Evolutionary conservation across 805 yeast genomes (phyloP), one percentile per base, ranked within the genome.

Genomic region (Lipomyces orientalis): DNA sequence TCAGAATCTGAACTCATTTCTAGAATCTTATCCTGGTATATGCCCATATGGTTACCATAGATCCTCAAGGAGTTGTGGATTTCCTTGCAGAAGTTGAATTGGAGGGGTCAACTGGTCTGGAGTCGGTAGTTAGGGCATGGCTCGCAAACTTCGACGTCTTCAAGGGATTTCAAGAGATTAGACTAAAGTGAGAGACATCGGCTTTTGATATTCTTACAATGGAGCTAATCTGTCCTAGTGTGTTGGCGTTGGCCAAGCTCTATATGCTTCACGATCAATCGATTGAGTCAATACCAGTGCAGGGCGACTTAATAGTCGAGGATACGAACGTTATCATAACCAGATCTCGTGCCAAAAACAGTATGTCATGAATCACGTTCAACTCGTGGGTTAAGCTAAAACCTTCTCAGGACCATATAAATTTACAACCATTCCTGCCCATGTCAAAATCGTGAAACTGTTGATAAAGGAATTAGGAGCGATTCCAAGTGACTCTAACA

Each of bases 61-160:
- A 93, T 51, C 87, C 95, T 0, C 77, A 77, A 7, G 87, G 87
- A 19, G 87, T 91, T 49, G 79, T 93, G 1, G 81, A 86, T 52
- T 88, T 91, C 65, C 82, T 94, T 61, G 79, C 81, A 25, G 77
- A 78, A 8, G 37, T 73, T 34, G 19, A 64, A 46, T 43, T 65
- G 33, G 69, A 59, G 1, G 65, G 51, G 3, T 46, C 68, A 1
- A 73, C 82, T 33, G 88, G 90, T 0, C 79, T 93, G 9, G 80
- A 80, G 31, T 78, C 84, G 2, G 86, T 91, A 0, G 76, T 94
- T 61, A 88, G 89, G 1, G 88, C 90, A 61, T 95, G 98, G 98
- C 84, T 94, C 60, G 86, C 86, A 33, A 85, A 91, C 1, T 93
- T 91, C 77, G 94, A 91, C 73, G 87, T 89, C 1, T 85, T 93